phyloP scores from a whole-genome alignment of 176 grass and related monocot genomes.

The Stipa capillata region DNA sequence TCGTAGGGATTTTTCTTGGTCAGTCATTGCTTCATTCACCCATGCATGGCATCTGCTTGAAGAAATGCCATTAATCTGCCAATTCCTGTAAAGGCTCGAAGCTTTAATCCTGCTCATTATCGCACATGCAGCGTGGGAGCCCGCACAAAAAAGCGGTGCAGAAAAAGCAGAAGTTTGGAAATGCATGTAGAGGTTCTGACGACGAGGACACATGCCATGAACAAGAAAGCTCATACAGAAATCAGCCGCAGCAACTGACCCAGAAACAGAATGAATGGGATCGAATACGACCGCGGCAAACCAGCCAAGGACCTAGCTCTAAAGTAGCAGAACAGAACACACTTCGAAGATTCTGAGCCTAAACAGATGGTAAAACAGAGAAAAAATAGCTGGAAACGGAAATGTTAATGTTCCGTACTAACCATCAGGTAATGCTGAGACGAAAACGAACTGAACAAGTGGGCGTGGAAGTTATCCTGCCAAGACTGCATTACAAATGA shows the following conservation, averaged over 20 bases:
- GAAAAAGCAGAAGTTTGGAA: not conserved
- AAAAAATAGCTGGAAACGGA: not conserved
- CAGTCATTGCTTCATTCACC: not conserved
- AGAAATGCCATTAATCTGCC: not conserved
- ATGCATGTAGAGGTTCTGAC: no score
- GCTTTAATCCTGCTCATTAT: not conserved
- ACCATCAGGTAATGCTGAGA: not conserved
- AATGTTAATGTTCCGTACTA: not conserved
- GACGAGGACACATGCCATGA: not conserved
- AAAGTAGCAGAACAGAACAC: not conserved
- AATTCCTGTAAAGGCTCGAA: not conserved
- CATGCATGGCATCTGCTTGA: not conserved
- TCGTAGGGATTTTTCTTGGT: no score
- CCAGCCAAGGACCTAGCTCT: not conserved
- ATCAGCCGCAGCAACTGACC: not conserved
- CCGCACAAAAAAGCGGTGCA: no score
- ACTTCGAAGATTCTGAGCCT: not conserved
- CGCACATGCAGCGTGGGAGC: not conserved
- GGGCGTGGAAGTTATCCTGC: not conserved
- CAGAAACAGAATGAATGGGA: not conserved
- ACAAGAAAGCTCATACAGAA: not conserved
- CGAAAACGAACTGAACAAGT: not conserved
- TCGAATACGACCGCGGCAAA: not conserved
- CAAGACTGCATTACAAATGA: not conserved
- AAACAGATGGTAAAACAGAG: not conserved